Percentiles rank a stretch among this genome's conserved stretches.
These are phyloP conservation scores for Pichia nakasei DNA, from an alignment of 805 yeast species.

Conservation along the genomic window DNA sequence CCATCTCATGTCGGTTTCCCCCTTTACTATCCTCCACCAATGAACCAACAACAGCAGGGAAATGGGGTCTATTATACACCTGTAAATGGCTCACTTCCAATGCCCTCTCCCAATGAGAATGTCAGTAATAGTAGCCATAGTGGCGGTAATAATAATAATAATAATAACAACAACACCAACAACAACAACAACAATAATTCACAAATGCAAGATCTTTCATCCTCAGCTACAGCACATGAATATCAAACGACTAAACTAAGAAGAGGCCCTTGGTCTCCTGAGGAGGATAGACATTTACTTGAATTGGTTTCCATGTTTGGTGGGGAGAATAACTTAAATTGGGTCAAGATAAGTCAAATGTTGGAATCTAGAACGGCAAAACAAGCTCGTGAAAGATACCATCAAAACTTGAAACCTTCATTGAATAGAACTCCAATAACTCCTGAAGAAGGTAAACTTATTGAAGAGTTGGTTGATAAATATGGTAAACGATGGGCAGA, in stretches of 20 bases:
- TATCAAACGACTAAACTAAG: conserved; percentile 22
- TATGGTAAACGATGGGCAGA: conserved; percentile 94
- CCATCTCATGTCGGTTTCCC: background rate
- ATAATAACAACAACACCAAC: background rate
- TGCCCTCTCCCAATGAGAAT: background rate
- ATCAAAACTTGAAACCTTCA: conserved; percentile 82
- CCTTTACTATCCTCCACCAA: background rate
- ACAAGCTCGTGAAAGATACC: conserved; percentile 87
- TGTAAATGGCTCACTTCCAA: background rate
- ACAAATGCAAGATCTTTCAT: background rate
- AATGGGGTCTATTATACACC: background rate
- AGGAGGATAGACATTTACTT: conserved; percentile 67
- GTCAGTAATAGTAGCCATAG: too few species aligned
- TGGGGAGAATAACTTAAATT: conserved; percentile 51
- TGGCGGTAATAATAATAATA: too few species aligned
- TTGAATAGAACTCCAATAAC: conserved; percentile 77
- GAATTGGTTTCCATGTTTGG: conserved; percentile 64
- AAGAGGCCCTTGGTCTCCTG: conserved; percentile 87
- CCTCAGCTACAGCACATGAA: background rate
- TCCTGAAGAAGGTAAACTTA: conserved; percentile 72
- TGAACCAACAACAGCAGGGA: background rate
- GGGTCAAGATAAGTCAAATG: conserved; percentile 77
- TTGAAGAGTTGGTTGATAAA: conserved; percentile 67
- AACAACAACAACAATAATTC: background rate
- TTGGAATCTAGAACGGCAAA: conserved; percentile 78